These are phyloP conservation scores for Fallopia convolvulus DNA, from an alignment of 148 eudicot genomes.

Conservation along the genomic window DNA sequence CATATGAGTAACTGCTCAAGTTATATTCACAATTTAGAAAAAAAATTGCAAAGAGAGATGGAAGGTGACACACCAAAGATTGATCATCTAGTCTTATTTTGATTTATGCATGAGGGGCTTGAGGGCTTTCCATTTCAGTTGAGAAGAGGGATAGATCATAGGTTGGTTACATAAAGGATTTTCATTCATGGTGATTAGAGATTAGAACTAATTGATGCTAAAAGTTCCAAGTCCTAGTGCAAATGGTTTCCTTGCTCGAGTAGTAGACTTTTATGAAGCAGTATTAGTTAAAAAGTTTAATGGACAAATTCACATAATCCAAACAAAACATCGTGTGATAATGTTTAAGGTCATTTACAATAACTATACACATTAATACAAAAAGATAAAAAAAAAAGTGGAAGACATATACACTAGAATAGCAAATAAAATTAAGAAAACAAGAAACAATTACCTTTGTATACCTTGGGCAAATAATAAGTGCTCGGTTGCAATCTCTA, in stretches of 20 bases:
- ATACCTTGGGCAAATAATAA: constrained; percentile 45
- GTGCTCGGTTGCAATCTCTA: constrained; percentile 78
- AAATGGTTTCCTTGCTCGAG: not conserved
- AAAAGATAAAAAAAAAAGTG: not conserved
- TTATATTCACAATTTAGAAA: not conserved
- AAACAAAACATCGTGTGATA: not conserved
- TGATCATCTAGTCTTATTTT: not conserved
- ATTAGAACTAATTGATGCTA: not conserved
- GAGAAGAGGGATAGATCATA: not conserved
- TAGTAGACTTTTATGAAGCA: not conserved
- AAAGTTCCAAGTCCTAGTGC: not conserved
- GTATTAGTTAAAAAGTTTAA: not conserved
- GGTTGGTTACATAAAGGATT: not conserved
- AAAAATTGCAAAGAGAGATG: not conserved
- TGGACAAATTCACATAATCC: not conserved
- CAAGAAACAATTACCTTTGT: constrained; percentile 48
- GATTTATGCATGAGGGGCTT: not conserved
- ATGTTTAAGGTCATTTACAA: not conserved
- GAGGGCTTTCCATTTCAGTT: not conserved
- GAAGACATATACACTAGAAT: not conserved
- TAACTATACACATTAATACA: not conserved
- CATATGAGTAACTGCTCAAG: not conserved
- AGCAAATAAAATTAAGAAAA: constrained; percentile 10
- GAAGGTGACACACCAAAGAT: not conserved
- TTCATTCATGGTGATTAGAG: not conserved